Base-by-base conservation (phyloP, 2,329 filamentous ascomycete species). In the Colletotrichum sublineola region DNA sequence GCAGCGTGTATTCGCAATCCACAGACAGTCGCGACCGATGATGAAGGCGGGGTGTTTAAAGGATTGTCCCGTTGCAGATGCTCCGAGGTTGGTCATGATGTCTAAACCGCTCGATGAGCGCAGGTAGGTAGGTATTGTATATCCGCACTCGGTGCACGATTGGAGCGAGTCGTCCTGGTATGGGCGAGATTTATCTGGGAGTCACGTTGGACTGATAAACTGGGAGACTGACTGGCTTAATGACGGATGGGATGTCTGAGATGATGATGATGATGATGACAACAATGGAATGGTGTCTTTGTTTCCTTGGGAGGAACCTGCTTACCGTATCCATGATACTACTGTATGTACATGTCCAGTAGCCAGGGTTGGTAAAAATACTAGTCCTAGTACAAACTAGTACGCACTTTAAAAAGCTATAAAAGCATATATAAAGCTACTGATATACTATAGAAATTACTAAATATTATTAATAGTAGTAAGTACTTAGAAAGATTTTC, bases 1-100 rank as follows among this genome's bases (percentile, higher is more conserved):
- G 50, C 57, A 68, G 38, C 61, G 64, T 52, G 68, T 57, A 53
- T 50, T 24, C 20, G 57, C 57, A 57, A 50, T n/a, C 44, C 7
- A n/a, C 56, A 44, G 61, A 62, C 50, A 63, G 64, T 50, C 40
- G 63, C 68, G n/a, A 63, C 68, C 20, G 36, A 71, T 38, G 52
- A 44, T 52, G 31, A 61, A 42, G 44, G 29, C 42, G 63, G 20
- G 29, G 31, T 20, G 33, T 56, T 48, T 40, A 40, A 8, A 24
- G 31, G 29, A n/a, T n/a, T 20, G 31, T 55, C 18, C 18, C 8
- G 52, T 36, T 31, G 52, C 31, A n/a, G 52, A 55, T 36, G 31
- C 31, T 18, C n/a, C 18, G 18, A 33, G 31, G 31, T 11, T 29
- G 33, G 42, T 36, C 20, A 46, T 50, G 18, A 38, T 14, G 42